These are phyloP conservation scores for Lentinula sp. DNA, from an alignment of 768 basidiomycete genomes.

Conservation along the genomic window DNA sequence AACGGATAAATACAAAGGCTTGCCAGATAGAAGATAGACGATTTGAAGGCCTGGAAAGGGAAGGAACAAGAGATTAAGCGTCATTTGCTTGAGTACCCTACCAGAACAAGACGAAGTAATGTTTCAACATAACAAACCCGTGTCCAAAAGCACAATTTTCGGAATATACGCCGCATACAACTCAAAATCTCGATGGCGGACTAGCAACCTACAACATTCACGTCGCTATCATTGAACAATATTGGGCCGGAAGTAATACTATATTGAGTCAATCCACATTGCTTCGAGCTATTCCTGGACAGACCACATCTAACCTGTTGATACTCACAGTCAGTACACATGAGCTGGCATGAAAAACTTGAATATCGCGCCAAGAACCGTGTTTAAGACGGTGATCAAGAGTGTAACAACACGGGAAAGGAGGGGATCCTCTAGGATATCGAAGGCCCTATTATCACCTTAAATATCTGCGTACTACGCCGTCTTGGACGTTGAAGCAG, in stretches of 20 bases:
- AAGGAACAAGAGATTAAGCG: not conserved
- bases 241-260: not conserved
- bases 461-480: not conserved
- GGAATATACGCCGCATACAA: not conserved
- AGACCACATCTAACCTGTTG: not conserved
- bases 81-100: not conserved
- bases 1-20: not conserved
- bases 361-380: not conserved
- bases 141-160: not conserved
- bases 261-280: not conserved
- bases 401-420: not conserved
- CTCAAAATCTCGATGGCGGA: not conserved
- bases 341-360: not conserved
- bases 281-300: not conserved
- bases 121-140: not conserved
- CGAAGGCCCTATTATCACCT: not conserved
- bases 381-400: not conserved
- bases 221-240: not conserved
- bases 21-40: not conserved
- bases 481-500: not conserved
- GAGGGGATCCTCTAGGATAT: not conserved
- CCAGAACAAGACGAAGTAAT: not conserved
- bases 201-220: not conserved
- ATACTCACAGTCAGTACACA: not conserved
- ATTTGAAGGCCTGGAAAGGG: not conserved